Evolutionary conservation across 139 green algal genomes (phyloP).

Genomic region (Spirogloea muscicola): DNA sequence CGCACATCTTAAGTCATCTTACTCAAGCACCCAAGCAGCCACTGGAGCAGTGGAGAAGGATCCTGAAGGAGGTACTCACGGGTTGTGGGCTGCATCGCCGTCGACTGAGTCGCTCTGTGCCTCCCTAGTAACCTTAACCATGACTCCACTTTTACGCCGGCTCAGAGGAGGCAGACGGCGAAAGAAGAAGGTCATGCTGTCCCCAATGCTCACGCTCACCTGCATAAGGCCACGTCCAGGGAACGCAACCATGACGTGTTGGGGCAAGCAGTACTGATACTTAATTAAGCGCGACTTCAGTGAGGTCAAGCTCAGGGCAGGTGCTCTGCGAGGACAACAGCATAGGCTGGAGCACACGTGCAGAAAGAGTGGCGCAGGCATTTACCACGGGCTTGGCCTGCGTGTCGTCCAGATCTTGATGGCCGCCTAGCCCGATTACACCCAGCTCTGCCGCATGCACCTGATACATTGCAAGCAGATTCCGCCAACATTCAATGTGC

Average conservation of each 20-base stretch:
- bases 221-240: no score
- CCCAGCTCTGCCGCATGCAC: conserved; percentile 20
- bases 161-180: conserved; percentile 19
- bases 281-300: no score
- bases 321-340: no score
- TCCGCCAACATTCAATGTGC: no score
- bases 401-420: conserved; percentile 35
- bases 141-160: conserved; percentile 13
- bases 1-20: no score
- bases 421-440: conserved; percentile 26
- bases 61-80: not conserved
- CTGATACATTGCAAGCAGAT: conserved; percentile 5
- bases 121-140: not conserved
- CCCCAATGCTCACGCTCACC: conserved; percentile 29
- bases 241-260: no score
- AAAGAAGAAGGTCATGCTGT: conserved; percentile 36
- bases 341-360: no score
- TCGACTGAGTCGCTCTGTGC: not conserved
- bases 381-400: conserved; percentile 23
- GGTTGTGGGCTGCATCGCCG: conserved; percentile 23
- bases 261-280: no score
- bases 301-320: no score
- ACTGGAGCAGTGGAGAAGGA: not conserved
- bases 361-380: no score
- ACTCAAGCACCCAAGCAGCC: no score